Evolutionary conservation across 2,329 filamentous ascomycete genomes (phyloP), one percentile per base, ranked within the genome.

Genomic region (Colletotrichum godetiae): DNA sequence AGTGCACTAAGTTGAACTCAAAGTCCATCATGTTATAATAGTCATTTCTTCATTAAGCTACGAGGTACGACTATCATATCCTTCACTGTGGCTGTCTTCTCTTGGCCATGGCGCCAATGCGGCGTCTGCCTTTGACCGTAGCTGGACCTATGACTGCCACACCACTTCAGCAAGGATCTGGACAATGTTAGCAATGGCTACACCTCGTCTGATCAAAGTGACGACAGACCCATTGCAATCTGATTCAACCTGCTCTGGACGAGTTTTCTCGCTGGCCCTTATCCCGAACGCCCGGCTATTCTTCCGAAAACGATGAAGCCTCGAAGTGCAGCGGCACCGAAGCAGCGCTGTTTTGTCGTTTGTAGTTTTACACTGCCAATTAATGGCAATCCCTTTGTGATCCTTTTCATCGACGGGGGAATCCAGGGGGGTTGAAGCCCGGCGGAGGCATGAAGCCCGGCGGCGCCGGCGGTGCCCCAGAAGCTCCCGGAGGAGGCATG

Each of bases 401-500:
- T 13, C 12, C 31, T 33, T 33, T 63, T 81, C 78, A 84, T 70
- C 83, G 80, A 37, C 81, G 79, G 56, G 78, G 72, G 31, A 78
- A 78, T 10, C 76, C 77, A 1, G 73, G 73, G 33, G 77, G 76
- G 42, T 77, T 81, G 74, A 85, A 86, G 31, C 85, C 85, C 10
- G 86, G 85, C 19, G 86, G 86, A 12, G 86, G 84, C 74, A 85
- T 84, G 74, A 87, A 87, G 2, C 85, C 85, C 2, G 79, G 76
- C 6, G 84, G 84, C 57, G 83, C 82, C 1, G 82, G 82, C 19
- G 75, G 73, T 7, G 75, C 74, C 8, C 74, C 74, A 3, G 61
- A 60, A 29, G 75, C 82, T 5, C 83, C 83, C 3, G 85, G 85
- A 10, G 85, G 82, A 49, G 82, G 83, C 2, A 80, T 77, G 22